Conservation (phyloP, 192 early-diverging fungal genomes). For the Coemansia sp. region DNA sequence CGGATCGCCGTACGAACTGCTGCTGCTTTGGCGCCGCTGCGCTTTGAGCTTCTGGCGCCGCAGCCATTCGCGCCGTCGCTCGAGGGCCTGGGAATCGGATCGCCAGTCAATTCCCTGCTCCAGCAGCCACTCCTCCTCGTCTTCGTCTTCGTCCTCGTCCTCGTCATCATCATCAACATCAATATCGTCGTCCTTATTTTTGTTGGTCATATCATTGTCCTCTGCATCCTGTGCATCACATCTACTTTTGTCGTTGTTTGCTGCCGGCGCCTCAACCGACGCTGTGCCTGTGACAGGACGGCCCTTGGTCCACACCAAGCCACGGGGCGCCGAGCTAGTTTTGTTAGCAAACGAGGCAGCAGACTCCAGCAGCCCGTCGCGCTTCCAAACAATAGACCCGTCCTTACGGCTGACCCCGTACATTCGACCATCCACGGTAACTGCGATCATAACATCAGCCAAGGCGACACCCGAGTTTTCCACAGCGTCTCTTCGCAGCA, state of each 20-base stretch:
- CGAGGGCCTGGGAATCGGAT: constrained; percentile 39
- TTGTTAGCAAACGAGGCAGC: not conserved
- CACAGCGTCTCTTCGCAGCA: constrained; percentile 39
- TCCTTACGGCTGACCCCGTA: constrained; percentile 46
- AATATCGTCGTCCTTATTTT: too few species aligned
- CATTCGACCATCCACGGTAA: constrained; percentile 49
- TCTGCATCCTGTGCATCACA: constrained; percentile 1
- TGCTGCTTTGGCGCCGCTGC: not conserved
- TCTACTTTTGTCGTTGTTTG: not conserved
- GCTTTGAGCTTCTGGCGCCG: not conserved
- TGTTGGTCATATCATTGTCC: not conserved
- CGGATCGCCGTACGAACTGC: not conserved
- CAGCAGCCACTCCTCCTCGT: constrained; percentile 53
- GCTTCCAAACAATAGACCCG: constrained; percentile 50
- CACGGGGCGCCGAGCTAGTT: constrained; percentile 3
- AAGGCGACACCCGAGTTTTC: constrained; percentile 36
- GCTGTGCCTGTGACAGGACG: constrained; percentile 1
- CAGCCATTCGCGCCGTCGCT: constrained; percentile 42
- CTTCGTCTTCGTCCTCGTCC: constrained; percentile 12
- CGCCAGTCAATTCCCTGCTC: constrained; percentile 56
- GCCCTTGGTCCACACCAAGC: constrained; percentile 44
- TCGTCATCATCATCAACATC: not conserved
- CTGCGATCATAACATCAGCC: constrained; percentile 47
- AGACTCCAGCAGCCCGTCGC: constrained; percentile 25
- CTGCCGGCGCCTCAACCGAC: not conserved